Conservation (phyloP, 805 yeast genomes). For the Spathaspora hagerdaliae region DNA sequence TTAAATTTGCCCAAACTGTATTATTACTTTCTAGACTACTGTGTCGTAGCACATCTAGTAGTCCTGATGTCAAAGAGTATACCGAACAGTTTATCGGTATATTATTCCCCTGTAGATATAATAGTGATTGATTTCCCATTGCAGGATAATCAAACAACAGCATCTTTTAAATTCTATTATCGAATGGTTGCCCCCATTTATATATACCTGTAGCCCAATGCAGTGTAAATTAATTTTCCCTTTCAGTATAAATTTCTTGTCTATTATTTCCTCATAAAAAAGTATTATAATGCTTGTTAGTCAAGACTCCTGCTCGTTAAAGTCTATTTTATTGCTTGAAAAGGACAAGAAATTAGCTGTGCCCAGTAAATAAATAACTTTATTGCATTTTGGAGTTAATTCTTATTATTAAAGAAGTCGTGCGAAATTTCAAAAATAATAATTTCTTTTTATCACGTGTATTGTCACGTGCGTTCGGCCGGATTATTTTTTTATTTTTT, state of each 20-base stretch:
- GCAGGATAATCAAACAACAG: neutral
- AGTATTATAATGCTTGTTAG: too few relatives aligned
- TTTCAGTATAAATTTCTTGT: neutral
- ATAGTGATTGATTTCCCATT: slow-evolving; percentile 17
- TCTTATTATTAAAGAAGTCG: too few relatives aligned
- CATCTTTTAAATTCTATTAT: neutral
- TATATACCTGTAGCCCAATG: neutral
- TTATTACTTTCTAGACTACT: slow-evolving; percentile 14
- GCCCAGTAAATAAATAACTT: too few relatives aligned
- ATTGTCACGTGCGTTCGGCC: neutral
- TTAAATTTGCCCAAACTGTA: slow-evolving; percentile 11
- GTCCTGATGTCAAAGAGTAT: slow-evolving; percentile 34
- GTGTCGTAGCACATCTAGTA: slow-evolving; percentile 12
- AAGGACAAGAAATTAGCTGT: too few relatives aligned
- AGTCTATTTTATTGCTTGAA: too few relatives aligned
- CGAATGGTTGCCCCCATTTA: neutral
- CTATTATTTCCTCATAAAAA: neutral
- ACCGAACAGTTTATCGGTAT: slow-evolving; percentile 32
- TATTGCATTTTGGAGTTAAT: too few relatives aligned
- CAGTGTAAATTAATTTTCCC: neutral
- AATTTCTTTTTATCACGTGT: too few relatives aligned
- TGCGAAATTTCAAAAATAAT: too few relatives aligned
- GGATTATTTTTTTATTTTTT: too few relatives aligned
- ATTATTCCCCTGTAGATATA: slow-evolving; percentile 15
- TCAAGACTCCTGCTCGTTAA: too few relatives aligned